A percentile compares a stretch with the other conserved stretches of the same genome.
These are phyloP conservation scores for Ganoderma lucidum DNA, from an alignment of 1,284 basidiomycete genomes.

Conservation along the genomic window DNA sequence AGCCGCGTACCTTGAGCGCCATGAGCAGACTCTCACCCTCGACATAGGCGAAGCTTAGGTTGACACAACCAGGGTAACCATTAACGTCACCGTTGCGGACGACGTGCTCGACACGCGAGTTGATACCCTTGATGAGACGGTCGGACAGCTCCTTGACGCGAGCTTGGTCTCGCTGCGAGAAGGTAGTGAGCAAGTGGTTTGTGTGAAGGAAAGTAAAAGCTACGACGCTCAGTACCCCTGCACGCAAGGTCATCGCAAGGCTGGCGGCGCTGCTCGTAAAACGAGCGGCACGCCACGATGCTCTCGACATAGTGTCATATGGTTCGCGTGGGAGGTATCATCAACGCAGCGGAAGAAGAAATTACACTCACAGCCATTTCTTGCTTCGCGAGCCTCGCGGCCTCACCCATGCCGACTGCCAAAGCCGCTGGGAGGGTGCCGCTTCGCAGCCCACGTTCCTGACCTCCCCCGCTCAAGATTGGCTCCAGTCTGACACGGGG, in stretches of 20 bases:
- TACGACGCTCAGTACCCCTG: constrained; percentile 86
- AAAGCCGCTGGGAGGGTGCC: constrained; percentile 94
- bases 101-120: constrained; percentile 87
- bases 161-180: constrained; percentile 79
- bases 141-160: constrained; percentile 83
- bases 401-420: constrained; percentile 95
- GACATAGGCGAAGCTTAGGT: constrained; percentile 96
- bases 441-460: constrained; percentile 95
- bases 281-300: constrained; percentile 40
- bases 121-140: constrained; percentile 86
- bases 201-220: background rate
- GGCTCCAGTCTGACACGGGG: constrained; percentile 96
- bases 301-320: constrained; percentile 34
- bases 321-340: constrained; percentile 53
- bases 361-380: constrained; percentile 88
- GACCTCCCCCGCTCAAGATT: constrained; percentile 95
- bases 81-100: constrained; percentile 92
- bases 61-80: constrained; percentile 94
- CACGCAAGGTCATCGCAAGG: constrained; percentile 72
- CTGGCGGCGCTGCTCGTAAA: constrained; percentile 45
- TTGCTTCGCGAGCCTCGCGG: constrained; percentile 88
- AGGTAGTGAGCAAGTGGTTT: constrained; percentile 13
- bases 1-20: constrained; percentile 89
- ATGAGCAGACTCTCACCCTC: constrained; percentile 98
- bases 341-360: constrained; percentile 47